Base-by-base conservation (phyloP, 768 basidiomycete genomes). In the Suillus paluster region DNA sequence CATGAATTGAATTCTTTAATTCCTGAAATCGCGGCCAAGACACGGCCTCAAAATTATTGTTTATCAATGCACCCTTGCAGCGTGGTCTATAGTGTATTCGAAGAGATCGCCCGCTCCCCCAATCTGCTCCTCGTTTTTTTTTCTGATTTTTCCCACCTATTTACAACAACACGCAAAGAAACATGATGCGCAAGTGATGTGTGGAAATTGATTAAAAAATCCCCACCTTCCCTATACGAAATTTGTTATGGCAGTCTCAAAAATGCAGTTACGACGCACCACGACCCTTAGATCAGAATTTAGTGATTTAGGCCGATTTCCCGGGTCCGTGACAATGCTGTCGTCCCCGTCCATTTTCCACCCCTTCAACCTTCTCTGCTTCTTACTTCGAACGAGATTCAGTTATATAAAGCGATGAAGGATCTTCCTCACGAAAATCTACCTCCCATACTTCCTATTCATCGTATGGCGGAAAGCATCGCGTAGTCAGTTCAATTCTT, bases 251-350 rank as follows among this genome's bases (percentile, higher is more conserved):
- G 75, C 74, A 75, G 72, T 73, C 70, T 71, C 70, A 70, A 74
- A 30, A 76, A 76, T 75, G 75, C 73, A 74, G 75, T 75, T 77
- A 76, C 73, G 73, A 79, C 77, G 79, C 84, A 84, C 81, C 80
- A 74, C 81, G 86, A 87, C 86, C 86, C 86, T 86, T 85, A 87
- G 85, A 86, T 87, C 84, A 86, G 83, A 83, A 84, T 80, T 83
- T 82, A 79, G 81, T 81, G 82, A 84, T 83, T 85, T 80, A 75
- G 73, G 63, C 75, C 76, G 74, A 75, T 74, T 73, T 75, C 73
- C 54, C 74, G 73, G 74, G 77, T 69, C 74, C 77, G 75, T 75
- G 66, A 75, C 75, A 76, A 78, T 76, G 77, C 76, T 73, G 68
- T 70, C 68, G 65, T 72, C 73, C 62, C 71, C 73, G 75, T 76